Conservation (phyloP, 2,329 filamentous ascomycete genomes). For the Achaetomium macrosporum region DNA sequence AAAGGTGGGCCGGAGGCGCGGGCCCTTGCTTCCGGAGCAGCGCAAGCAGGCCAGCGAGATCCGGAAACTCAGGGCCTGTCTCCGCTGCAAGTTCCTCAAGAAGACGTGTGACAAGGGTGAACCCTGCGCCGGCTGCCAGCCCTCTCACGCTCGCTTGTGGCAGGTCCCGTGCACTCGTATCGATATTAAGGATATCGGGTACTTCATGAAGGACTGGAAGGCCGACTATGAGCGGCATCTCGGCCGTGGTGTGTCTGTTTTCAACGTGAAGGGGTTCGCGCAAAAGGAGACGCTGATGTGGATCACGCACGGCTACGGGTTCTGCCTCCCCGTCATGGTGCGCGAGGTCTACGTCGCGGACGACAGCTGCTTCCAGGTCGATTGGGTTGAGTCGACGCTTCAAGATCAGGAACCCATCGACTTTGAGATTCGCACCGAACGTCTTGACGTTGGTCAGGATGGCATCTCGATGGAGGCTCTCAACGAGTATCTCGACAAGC, state of each 20-base stretch:
- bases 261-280: slow-evolving; percentile 84
- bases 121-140: slow-evolving; percentile 90
- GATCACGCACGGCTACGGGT: slow-evolving; percentile 94
- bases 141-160: slow-evolving; percentile 91
- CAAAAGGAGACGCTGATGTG: slow-evolving; percentile 68
- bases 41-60: slow-evolving; percentile 96
- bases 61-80: slow-evolving; percentile 84
- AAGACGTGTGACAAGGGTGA: slow-evolving; percentile 98
- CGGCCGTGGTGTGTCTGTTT: slow-evolving; percentile 79
- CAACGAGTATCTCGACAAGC: slow-evolving; percentile 89
- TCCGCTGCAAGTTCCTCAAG: slow-evolving; percentile 97
- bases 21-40: slow-evolving; percentile 86
- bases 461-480: slow-evolving; percentile 76
- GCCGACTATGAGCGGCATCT: slow-evolving; percentile 92
- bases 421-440: slow-evolving; percentile 83
- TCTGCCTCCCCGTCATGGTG: slow-evolving; percentile 85
- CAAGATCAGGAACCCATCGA: slow-evolving; percentile 64
- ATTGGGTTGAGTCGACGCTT: slow-evolving; percentile 82
- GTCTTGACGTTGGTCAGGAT: slow-evolving; percentile 81
- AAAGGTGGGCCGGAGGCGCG: slow-evolving; percentile 84
- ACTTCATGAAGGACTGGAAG: slow-evolving; percentile 99
- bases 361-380: slow-evolving; percentile 85
- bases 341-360: slow-evolving; percentile 90
- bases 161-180: slow-evolving; percentile 97
- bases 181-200: slow-evolving; percentile 96